Conservation (phyloP, 1,139 yeast species). For the Yamadazyma membranifaciens region DNA sequence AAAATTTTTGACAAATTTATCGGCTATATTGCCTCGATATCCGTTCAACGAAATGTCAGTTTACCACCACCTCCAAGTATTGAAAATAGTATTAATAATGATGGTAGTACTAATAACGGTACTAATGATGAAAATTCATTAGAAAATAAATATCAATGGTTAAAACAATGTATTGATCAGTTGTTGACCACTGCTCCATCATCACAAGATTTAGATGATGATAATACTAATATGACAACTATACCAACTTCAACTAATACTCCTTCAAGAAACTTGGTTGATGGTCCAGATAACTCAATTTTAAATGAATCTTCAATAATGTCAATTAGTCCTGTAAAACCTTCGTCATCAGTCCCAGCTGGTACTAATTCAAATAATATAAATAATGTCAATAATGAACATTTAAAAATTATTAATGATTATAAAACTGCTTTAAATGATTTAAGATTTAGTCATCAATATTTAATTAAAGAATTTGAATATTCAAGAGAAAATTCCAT, state of each 20-base stretch:
- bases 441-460: constrained; percentile 62
- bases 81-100: background rate
- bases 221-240: constrained; percentile 12
- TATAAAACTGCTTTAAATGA: constrained; percentile 59
- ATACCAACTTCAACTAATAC: constrained; percentile 17
- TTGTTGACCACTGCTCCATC: constrained; percentile 17
- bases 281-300: constrained; percentile 16
- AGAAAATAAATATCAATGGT: constrained; percentile 46
- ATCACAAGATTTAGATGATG: constrained; percentile 5
- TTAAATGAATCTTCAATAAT: constrained; percentile 27
- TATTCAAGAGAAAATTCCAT: constrained; percentile 52
- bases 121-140: constrained; percentile 24
- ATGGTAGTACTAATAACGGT: constrained; percentile 8
- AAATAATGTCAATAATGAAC: constrained; percentile 10
- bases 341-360: background rate
- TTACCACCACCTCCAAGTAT: constrained; percentile 37
- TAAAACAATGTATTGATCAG: constrained; percentile 51
- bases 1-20: constrained; percentile 44
- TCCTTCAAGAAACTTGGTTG: constrained; percentile 9
- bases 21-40: constrained; percentile 52
- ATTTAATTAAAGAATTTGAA: constrained; percentile 58
- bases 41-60: constrained; percentile 48
- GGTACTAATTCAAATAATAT: background rate
- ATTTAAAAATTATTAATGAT: constrained; percentile 33
- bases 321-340: constrained; percentile 23